Percentiles rank a stretch among this genome's conserved stretches.
Evolutionary conservation across 768 basidiomycete genomes (phyloP).

Genomic region (Podaxis sp.): DNA sequence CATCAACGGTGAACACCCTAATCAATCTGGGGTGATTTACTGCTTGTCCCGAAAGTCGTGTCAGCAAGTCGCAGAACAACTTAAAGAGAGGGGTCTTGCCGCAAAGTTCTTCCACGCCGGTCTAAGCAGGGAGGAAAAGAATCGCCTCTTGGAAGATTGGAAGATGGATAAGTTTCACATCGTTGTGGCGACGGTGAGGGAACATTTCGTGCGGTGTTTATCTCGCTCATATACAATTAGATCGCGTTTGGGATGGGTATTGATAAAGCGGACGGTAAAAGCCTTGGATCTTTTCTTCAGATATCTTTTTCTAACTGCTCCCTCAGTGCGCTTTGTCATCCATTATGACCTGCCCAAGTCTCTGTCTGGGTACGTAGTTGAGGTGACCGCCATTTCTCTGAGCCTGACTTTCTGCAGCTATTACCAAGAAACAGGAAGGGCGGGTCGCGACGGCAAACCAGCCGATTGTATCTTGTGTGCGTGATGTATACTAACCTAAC

Average conservation of each 20-base stretch:
- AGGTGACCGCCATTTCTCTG: background rate
- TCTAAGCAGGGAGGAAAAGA: constrained; percentile 63
- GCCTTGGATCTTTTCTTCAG: background rate
- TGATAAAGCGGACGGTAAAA: constrained; percentile 76
- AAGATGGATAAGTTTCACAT: constrained; percentile 68
- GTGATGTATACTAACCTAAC: constrained; percentile 23
- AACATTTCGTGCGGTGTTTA: background rate
- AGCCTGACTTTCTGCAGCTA: constrained; percentile 45
- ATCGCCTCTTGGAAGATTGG: constrained; percentile 69
- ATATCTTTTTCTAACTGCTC: constrained; percentile 3
- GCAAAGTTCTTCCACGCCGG: constrained; percentile 88
- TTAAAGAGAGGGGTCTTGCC: constrained; percentile 58
- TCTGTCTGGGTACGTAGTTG: constrained; percentile 67
- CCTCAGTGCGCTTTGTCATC: constrained; percentile 85
- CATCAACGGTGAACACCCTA: constrained; percentile 56
- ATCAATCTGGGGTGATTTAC: constrained; percentile 83
- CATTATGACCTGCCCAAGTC: constrained; percentile 82
- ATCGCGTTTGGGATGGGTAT: constrained; percentile 98
- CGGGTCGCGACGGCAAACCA: constrained; percentile 84
- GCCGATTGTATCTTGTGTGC: constrained; percentile 88
- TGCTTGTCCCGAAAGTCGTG: constrained; percentile 70
- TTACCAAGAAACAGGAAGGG: constrained; percentile 96
- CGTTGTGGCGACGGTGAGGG: constrained; percentile 87
- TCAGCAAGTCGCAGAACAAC: constrained; percentile 73
- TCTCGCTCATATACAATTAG: constrained; percentile 35